A percentile compares a stretch with the other conserved stretches of the same genome.
Evolutionary conservation across 2,329 filamentous ascomycete species (phyloP).

Genomic region (Ophiosphaerella narmari): DNA sequence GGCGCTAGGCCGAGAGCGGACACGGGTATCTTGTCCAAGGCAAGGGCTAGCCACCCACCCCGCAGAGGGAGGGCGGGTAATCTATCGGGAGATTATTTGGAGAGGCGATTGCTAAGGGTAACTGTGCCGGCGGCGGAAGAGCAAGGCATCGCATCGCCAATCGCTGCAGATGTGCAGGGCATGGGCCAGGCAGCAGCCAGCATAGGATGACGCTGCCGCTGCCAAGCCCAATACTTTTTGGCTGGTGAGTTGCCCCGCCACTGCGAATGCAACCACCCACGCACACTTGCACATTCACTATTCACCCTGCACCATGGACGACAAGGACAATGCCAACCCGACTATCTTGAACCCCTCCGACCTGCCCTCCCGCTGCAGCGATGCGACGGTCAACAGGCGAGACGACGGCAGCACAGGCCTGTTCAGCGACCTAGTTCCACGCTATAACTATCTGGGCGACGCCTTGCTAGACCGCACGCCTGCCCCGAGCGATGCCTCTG

Average conservation of each 20-base stretch:
- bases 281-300: background rate
- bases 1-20: conserved; percentile 3
- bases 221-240: conserved; percentile 11
- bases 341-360: conserved; percentile 88
- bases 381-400: conserved; percentile 44
- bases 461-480: conserved; percentile 48
- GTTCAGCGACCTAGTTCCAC: conserved; percentile 59
- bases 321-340: conserved; percentile 81
- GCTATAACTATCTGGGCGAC: conserved; percentile 56
- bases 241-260: conserved; percentile 12
- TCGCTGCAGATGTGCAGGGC: conserved; percentile 7
- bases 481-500: conserved; percentile 46
- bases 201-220: conserved; percentile 6
- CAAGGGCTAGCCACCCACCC: conserved; percentile 16
- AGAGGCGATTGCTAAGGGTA: conserved; percentile 19
- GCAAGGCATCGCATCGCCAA: conserved; percentile 8
- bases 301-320: conserved; percentile 41
- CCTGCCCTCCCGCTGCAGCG: conserved; percentile 75
- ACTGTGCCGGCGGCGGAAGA: conserved; percentile 11
- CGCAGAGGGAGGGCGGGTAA: conserved; percentile 21
- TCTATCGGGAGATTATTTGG: conserved; percentile 27
- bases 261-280: conserved; percentile 1
- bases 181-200: background rate
- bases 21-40: conserved; percentile 8
- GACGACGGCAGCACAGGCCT: conserved; percentile 58